These are phyloP conservation scores for Carex myosuroides DNA, from an alignment of 176 grass and related monocot species.

Conservation along the genomic window DNA sequence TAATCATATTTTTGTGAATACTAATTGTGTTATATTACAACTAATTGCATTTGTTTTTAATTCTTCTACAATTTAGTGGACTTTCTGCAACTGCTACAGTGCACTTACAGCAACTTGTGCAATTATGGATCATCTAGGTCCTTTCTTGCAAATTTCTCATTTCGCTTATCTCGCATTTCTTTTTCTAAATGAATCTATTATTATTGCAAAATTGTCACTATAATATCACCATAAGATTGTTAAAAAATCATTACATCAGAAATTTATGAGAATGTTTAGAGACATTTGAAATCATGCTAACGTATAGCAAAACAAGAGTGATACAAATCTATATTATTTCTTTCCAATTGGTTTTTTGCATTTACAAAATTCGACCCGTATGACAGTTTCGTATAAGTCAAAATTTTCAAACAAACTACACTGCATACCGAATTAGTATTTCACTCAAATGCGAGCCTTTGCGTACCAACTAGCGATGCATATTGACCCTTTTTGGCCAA, in stretches of 20 bases:
- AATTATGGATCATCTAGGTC: neutral
- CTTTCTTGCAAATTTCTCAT: neutral
- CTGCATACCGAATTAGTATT: neutral
- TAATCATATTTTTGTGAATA: neutral
- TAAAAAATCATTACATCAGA: neutral
- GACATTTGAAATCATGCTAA: neutral
- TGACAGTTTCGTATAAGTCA: neutral
- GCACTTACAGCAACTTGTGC: neutral
- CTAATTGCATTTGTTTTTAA: neutral
- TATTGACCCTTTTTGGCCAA: conserved; percentile 66
- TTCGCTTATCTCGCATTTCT: neutral
- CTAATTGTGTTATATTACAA: neutral
- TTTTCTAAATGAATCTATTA: neutral
- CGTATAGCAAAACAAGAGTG: neutral
- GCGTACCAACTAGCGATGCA: conserved; percentile 64
- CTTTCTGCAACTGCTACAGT: neutral
- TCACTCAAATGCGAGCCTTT: conserved; percentile 85
- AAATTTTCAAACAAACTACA: neutral
- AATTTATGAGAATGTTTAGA: neutral
- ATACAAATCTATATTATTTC: neutral
- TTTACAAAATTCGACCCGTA: neutral
- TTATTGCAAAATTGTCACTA: neutral
- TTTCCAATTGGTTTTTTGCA: neutral
- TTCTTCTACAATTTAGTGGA: neutral
- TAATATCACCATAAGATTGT: neutral